Base-by-base conservation (phyloP, 169 alveolate species). In the Plasmodium relictum region DNA sequence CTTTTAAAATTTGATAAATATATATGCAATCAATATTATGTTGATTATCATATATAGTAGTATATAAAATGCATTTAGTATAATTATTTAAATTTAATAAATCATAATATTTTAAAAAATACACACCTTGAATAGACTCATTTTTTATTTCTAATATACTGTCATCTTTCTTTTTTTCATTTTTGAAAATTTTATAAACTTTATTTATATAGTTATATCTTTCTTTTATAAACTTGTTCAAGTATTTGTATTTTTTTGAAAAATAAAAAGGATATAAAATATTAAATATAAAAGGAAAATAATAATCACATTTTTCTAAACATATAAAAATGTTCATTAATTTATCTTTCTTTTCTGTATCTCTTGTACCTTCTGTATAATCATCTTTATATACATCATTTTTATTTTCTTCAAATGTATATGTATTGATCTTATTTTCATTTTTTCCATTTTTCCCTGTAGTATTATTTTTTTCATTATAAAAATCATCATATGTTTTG, bases 221-320 rank as follows among this genome's bases (percentile, higher is more conserved):
- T 26, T 80, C 90, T 42, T 48, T 71, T 22, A 26, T 50, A 56
- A 66, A 71, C 0, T 58, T 24, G 31, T 80, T 48, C 54, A 80
- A 66, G 42, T 48, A 66, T 3, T 20, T 65, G 26, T 80, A 80
- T 22, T 50, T 66, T 7, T 9, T 39, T 45, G 78, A 66, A 26
- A 50, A 80, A 56, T 26, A 31, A 39, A 50, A 80, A 5, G 59
- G 52, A 39, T 80, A 80, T 39, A 80, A 16, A 14, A 42, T 66
- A 58, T 80, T 80, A 42, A 80, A 80, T 66, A 18, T 41, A n/a
- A 65, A 80, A 0, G 90, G 90, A 45, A 80, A 80, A 37, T 80
- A 80, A 22, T 58, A 42, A 59, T 80, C 90, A 26, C 90, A 80
- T 22, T 80, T 80, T 14, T 80, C 90, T 22, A 80, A 44, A 7